These are phyloP conservation scores for Aspergillus luchuensis DNA, from an alignment of 2,329 filamentous ascomycete species.

Conservation along the genomic window DNA sequence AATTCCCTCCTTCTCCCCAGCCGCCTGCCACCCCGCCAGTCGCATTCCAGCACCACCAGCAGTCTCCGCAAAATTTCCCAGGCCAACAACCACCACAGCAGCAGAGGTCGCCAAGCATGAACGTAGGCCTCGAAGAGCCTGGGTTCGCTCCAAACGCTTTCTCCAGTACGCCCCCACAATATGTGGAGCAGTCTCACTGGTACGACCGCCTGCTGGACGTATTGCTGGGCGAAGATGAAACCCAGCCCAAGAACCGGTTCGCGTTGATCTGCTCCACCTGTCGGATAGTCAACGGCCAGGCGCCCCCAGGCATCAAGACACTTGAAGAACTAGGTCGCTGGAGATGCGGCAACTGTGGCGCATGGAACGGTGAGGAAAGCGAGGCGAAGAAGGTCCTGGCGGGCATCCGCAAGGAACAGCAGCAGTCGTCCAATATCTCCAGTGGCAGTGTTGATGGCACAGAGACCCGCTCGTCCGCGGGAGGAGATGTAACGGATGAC, in stretches of 20 bases:
- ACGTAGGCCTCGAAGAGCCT: conserved; percentile 37
- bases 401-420: conserved; percentile 53
- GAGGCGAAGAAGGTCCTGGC: conserved; percentile 73
- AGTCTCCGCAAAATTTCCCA: conserved; percentile 14
- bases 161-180: conserved; percentile 36
- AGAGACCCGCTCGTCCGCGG: conserved; percentile 23
- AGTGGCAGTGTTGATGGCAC: conserved; percentile 16
- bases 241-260: conserved; percentile 83
- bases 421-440: conserved; percentile 20
- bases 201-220: conserved; percentile 93
- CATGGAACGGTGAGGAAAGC: conserved; percentile 78
- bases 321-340: conserved; percentile 81
- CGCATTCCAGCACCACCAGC: conserved; percentile 3
- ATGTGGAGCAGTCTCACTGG: conserved; percentile 66
- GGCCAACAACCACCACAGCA: conserved; percentile 13
- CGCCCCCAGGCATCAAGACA: conserved; percentile 78
- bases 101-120: not conserved
- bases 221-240: conserved; percentile 92
- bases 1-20: conserved; percentile 13
- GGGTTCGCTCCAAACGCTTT: conserved; percentile 54
- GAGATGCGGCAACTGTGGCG: conserved; percentile 84
- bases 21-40: conserved; percentile 4
- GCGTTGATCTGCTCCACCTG: conserved; percentile 82
- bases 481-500: conserved; percentile 28
- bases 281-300: conserved; percentile 90